Evolutionary conservation across 495 filamentous ascomycete species (phyloP).

Genomic region (Elaphomyces granulatus): DNA sequence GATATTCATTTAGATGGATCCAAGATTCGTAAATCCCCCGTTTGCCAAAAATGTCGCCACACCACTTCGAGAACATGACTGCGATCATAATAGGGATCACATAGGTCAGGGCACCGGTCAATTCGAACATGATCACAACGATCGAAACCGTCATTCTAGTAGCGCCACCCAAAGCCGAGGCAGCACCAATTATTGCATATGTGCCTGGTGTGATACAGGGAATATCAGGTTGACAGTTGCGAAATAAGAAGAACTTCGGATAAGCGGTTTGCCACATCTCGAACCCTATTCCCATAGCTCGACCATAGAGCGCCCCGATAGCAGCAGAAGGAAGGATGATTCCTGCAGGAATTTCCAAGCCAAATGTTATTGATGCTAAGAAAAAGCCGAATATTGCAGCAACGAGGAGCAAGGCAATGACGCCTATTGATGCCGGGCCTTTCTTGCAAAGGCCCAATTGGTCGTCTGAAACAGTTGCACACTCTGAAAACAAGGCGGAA

Average conservation of each 20-base stretch:
- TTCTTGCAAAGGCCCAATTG: constrained; percentile 77
- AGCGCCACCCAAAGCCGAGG: constrained; percentile 91
- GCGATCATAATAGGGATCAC: constrained; percentile 98
- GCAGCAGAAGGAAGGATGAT: constrained; percentile 97
- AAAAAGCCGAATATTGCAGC: constrained; percentile 72
- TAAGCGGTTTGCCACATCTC: constrained; percentile 75
- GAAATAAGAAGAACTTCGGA: constrained; percentile 64
- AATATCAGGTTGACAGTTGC: constrained; percentile 69
- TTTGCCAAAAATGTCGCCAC: constrained; percentile 88
- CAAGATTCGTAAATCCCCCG: constrained; percentile 95
- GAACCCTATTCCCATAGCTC: constrained; percentile 75
- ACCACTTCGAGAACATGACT: constrained; percentile 98
- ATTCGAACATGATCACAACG: constrained; percentile 98
- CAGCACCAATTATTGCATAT: constrained; percentile 93
- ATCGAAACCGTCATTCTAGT: constrained; percentile 95
- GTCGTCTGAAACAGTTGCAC: constrained; percentile 61
- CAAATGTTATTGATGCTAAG: constrained; percentile 81
- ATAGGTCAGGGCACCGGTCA: constrained; percentile 90
- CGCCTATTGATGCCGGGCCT: constrained; percentile 52
- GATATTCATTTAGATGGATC: constrained; percentile 94
- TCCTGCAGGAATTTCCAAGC: constrained; percentile 89
- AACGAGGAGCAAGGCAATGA: constrained; percentile 64
- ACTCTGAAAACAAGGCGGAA: constrained; percentile 84
- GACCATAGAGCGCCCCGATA: constrained; percentile 85
- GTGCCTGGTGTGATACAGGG: constrained; percentile 88